A percentile compares a stretch with the other conserved stretches of the same genome.
Evolutionary conservation across 306 rosid genomes (phyloP).

Genomic region (Dryas octopetala): DNA sequence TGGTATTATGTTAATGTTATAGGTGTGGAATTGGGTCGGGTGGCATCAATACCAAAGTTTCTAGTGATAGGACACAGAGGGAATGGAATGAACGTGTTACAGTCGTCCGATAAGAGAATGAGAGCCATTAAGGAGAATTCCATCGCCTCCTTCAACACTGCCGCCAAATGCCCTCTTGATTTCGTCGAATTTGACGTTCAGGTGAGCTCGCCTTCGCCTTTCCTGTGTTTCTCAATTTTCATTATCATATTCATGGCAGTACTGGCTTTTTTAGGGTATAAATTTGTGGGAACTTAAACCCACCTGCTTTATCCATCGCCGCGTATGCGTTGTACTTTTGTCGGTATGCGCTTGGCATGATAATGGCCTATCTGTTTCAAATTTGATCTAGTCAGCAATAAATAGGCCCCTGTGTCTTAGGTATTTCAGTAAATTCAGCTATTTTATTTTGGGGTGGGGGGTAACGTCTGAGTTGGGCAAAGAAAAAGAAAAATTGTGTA

Average conservation of each 20-base stretch:
- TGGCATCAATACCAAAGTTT: slow-evolving; percentile 34
- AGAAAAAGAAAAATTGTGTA: background rate
- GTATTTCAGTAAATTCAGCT: slow-evolving; percentile 14
- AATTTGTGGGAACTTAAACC: background rate
- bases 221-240: background rate
- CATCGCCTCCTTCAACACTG: slow-evolving; percentile 48
- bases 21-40: slow-evolving; percentile 46
- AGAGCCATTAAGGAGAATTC: slow-evolving; percentile 52
- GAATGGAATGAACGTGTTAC: slow-evolving; percentile 52
- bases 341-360: background rate
- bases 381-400: background rate
- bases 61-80: slow-evolving; percentile 60
- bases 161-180: slow-evolving; percentile 46
- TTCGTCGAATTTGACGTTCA: slow-evolving; percentile 59
- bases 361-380: background rate
- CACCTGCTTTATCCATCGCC: slow-evolving; percentile 18
- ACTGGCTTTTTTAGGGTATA: background rate
- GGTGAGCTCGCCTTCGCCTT: slow-evolving; percentile 23
- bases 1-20: background rate
- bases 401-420: background rate
- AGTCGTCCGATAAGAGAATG: slow-evolving; percentile 49
- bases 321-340: slow-evolving; percentile 10
- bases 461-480: too few species aligned
- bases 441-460: background rate
- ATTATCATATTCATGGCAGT: background rate